phyloP scores from a whole-genome alignment of 345 rosid species.

The Barbarea vulgaris region DNA sequence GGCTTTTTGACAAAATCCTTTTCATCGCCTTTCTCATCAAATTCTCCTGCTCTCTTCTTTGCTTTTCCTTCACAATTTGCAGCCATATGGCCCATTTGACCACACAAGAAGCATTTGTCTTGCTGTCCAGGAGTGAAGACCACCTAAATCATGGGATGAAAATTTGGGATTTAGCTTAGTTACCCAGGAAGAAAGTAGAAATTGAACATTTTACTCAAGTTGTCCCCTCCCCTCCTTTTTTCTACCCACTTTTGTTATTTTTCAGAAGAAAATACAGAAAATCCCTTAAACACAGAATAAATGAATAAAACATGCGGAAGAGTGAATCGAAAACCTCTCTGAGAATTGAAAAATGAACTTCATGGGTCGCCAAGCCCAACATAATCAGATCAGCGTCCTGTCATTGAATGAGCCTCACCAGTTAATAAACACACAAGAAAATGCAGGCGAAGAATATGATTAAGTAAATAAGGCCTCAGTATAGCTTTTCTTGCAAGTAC shows the following conservation, averaged over 20 bases:
- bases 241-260: background rate
- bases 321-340: slow-evolving; percentile 69
- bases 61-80: slow-evolving; percentile 86
- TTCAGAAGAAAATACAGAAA: background rate
- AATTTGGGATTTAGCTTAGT: background rate
- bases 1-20: slow-evolving; percentile 66
- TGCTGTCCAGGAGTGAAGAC: slow-evolving; percentile 90
- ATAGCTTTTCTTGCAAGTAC: background rate
- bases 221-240: background rate
- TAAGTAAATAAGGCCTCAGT: background rate
- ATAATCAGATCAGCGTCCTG: slow-evolving; percentile 98
- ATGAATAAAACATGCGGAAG: background rate
- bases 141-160: slow-evolving; percentile 49
- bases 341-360: slow-evolving; percentile 93
- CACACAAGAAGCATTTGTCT: slow-evolving; percentile 93
- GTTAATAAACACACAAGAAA: slow-evolving; percentile 23
- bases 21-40: slow-evolving; percentile 85
- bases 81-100: slow-evolving; percentile 93
- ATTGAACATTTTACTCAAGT: background rate
- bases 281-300: background rate
- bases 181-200: slow-evolving; percentile 3
- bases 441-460: background rate
- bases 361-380: slow-evolving; percentile 98
- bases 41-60: slow-evolving; percentile 85
- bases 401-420: slow-evolving; percentile 29